phyloP scores from a whole-genome alignment of 2,329 filamentous ascomycete species.

The Dothistroma pini region DNA sequence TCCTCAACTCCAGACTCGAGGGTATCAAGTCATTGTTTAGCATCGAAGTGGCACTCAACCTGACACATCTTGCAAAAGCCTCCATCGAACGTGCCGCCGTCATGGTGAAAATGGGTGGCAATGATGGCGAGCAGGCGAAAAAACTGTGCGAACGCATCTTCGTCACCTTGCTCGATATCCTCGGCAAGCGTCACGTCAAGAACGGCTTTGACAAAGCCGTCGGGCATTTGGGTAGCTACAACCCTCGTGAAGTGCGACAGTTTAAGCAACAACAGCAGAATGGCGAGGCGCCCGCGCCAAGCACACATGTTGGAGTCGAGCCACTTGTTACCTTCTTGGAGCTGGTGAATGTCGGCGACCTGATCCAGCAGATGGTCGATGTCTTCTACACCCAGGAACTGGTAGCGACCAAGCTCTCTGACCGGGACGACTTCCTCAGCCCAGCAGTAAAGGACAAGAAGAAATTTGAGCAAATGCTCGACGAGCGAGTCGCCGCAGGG shows the following conservation, averaged over 20 bases:
- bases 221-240: constrained; percentile 83
- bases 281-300: constrained; percentile 8
- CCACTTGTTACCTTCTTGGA: constrained; percentile 95
- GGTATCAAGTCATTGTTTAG: constrained; percentile 94
- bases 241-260: constrained; percentile 75
- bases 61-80: constrained; percentile 84
- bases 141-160: constrained; percentile 91
- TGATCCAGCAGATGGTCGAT: constrained; percentile 98
- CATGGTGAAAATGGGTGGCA: constrained; percentile 75
- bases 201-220: constrained; percentile 93
- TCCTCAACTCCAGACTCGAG: constrained; percentile 92
- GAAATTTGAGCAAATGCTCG: constrained; percentile 97
- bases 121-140: constrained; percentile 71
- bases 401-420: constrained; percentile 73
- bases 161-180: constrained; percentile 73
- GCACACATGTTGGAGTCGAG: constrained; percentile 59
- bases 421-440: constrained; percentile 92
- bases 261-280: constrained; percentile 32
- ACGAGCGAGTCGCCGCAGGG: constrained; percentile 91
- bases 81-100: constrained; percentile 80
- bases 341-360: constrained; percentile 93
- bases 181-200: constrained; percentile 84
- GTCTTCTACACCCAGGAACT: constrained; percentile 98
- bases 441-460: constrained; percentile 93
- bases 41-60: constrained; percentile 85